Base-by-base conservation (phyloP, 495 filamentous ascomycete genomes). In the Evernia prunastri region DNA sequence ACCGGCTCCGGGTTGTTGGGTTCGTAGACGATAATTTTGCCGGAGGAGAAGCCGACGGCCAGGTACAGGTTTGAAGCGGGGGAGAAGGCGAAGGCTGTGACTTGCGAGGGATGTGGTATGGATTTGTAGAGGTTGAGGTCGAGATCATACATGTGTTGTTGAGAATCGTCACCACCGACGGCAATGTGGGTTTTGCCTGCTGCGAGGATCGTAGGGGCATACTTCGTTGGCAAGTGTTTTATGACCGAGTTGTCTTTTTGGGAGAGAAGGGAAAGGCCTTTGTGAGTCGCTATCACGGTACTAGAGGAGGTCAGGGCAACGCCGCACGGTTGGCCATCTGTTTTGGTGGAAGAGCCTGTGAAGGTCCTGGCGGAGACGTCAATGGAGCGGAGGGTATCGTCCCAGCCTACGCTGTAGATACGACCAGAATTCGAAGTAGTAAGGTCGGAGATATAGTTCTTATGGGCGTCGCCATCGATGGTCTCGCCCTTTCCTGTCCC, bases 391-490 rank as follows among this genome's bases (percentile, higher is more conserved):
- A 96, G 83, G 8, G 90, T 92, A 73, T 98, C 94, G 74, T 98
- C 94, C 94, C 94, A 97, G 69, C 85, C 92, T 20, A 92, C 88
- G 75, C 89, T 94, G 76, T 90, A 91, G 36, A 91, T 83, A 63
- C 84, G 78, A 36, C 85, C 81, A 4, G 75, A 61, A 27, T 53
- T 53, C 20, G 82, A 80, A 1, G 86, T 75, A 4, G 88, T 75
- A 59, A 98, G 85, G 31, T 88, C 89, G 12, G 89, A 83, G 61
- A 97, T 84, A 71, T 90, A 93, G 70, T 91, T 91, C 9, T 85
- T 85, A 73, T 96, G 94, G 18, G 79, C 73, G 31, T 90, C 84
- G 25, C 94, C 94, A 49, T 92, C 89, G 56, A 95, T 79, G 35
- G 80, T 79, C 53, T 80, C 79, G 25, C 85, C 89, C 27, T 75